Evolutionary conservation across 805 yeast genomes (phyloP).

Genomic region (Kurtzmaniella fragi): DNA sequence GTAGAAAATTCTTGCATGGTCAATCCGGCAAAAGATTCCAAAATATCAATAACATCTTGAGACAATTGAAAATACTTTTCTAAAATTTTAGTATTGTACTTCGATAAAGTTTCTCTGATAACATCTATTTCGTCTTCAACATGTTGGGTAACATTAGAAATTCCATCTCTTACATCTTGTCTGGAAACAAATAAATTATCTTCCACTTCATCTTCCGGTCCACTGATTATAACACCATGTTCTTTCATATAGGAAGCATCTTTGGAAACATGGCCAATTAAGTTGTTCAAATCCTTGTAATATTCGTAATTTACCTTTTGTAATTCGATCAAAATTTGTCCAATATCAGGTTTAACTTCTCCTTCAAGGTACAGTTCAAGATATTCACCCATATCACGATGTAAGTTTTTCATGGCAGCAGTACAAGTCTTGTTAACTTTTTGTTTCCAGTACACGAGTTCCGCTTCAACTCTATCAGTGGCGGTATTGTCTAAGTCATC

Average conservation of each 20-base stretch:
- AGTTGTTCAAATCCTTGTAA: constrained; percentile 25
- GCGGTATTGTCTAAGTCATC: constrained; percentile 2
- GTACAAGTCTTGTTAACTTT: constrained; percentile 30
- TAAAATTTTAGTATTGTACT: constrained; percentile 21
- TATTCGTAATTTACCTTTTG: constrained; percentile 23
- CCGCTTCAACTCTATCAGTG: constrained; percentile 20
- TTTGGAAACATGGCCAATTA: constrained; percentile 27
- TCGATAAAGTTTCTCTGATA: constrained; percentile 22
- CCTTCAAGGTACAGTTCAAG: constrained; percentile 18
- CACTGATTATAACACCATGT: constrained; percentile 8
- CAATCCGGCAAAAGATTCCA: constrained; percentile 71
- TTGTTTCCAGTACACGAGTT: constrained; percentile 26
- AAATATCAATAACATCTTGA: constrained; percentile 53
- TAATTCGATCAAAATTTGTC: constrained; percentile 20
- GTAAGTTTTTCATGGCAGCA: constrained; percentile 28
- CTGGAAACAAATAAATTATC: constrained; percentile 21
- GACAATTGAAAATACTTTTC: constrained; percentile 24
- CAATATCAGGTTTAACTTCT: constrained; percentile 17
- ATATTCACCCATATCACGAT: constrained; percentile 24
- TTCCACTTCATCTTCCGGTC: constrained; percentile 9
- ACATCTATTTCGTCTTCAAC: constrained; percentile 15
- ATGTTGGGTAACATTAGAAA: constrained; percentile 17
- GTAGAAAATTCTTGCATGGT: constrained; percentile 61
- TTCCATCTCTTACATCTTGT: constrained; percentile 32
- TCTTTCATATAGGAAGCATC: constrained; percentile 27